A percentile compares a stretch with the other conserved stretches of the same genome.
Conservation (phyloP, 257 asterid genomes). For the Rhazya stricta region DNA sequence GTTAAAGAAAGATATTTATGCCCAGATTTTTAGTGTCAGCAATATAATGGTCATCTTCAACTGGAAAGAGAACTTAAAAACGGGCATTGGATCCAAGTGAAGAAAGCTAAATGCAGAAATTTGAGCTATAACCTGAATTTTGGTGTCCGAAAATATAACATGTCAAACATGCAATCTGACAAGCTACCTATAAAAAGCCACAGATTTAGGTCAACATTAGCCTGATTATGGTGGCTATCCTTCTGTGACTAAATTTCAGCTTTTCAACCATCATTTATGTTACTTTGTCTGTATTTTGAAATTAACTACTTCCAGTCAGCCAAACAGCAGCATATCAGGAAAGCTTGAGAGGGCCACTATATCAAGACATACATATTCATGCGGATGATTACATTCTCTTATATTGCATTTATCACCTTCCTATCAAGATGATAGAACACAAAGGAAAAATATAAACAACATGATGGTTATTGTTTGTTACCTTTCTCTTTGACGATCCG, state of each 20-base stretch:
- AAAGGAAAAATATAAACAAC: neutral
- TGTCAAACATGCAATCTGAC: neutral
- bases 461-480: conserved; percentile 18
- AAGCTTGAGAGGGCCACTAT: neutral
- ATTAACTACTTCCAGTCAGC: neutral
- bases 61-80: neutral
- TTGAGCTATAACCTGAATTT: neutral
- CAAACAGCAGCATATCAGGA: neutral
- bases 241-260: neutral
- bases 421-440: neutral
- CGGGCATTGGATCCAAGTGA: neutral
- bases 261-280: neutral
- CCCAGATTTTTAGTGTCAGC: neutral
- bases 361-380: neutral
- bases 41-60: neutral
- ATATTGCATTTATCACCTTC: neutral
- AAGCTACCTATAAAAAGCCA: neutral
- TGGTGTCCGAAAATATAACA: neutral
- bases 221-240: neutral
- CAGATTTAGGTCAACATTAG: neutral
- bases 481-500: conserved; percentile 91
- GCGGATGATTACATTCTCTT: neutral
- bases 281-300: neutral
- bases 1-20: neutral
- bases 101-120: neutral